Evolutionary conservation across 2,329 filamentous ascomycete species (phyloP), one percentile per base, ranked within the genome.

Genomic region (Chrysoporthe austroafricana): DNA sequence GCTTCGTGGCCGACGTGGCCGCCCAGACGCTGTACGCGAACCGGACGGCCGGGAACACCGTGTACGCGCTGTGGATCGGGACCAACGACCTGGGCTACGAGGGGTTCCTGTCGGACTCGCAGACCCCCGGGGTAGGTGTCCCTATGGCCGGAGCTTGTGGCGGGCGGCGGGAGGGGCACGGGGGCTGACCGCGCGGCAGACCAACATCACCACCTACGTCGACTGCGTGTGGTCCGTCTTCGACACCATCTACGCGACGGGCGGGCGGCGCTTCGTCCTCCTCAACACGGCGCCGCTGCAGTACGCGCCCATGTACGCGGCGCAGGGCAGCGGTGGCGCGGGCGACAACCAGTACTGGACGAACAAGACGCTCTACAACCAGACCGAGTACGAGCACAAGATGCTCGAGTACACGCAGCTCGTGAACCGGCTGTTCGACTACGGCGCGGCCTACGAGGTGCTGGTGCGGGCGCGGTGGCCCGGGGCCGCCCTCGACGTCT

Each of bases 21-120:
- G 81, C 77, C 63, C 75, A 78, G 66, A 75, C 79, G 1, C 75
- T 86, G 4, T 85, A 83, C 70, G 76, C 77, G 0, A 73, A 81
- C 70, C 77, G 83, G 58, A 82, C 81, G 2, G 72, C 83, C 1
- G 78, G 85, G 42, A 88, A 89, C 70, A 92, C 91, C 0, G 88
- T 92, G 2, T 94, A 93, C 73, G 84, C 88, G 1, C 85, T 94
- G 62, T 94, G 90, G 90, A 93, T 94, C 73, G 92, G 92, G 3
- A 94, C 91, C 34, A 95, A 95, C 74, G 92, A 96, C 73, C 80
- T 95, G 11, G 91, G 91, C 32, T 83, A 81, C 66, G 78, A 83
- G 63, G 90, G 85, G 9, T 90, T 94, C 74, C 76, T 94, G 43
- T 87, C 84, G 4, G 90, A 93, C 74, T 83, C 82, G 34, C 89